Evolutionary conservation across 2,329 filamentous ascomycete species (phyloP), one percentile per base, ranked within the genome.

Genomic region (Endothia cerciana): DNA sequence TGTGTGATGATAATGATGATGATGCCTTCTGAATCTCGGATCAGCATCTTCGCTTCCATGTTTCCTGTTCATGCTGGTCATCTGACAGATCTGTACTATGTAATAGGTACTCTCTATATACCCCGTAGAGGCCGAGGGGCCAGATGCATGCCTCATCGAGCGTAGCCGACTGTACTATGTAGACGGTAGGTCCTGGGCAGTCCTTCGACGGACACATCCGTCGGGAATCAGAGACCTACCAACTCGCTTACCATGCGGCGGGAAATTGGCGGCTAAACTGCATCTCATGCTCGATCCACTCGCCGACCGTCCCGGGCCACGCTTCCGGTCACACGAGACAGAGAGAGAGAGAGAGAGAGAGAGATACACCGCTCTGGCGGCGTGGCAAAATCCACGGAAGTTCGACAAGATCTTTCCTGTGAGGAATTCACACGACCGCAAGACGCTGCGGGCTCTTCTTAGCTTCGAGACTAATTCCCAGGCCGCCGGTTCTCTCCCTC

Each of bases 221-320:
- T 36, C 51, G 51, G 51, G 17, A n/a, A 30, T 55, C 13, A 55
- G 3, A 33, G 30, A 19, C 47, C 28, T 36, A 36, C 51, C 25
- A 22, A 28, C 33, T 28, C n/a, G 33, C 33, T 22, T 15, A 40
- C 11, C 5, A n/a, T 15, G 13, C 40, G 25, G 40, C 57, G 57
- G 57, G 22, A 45, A 33, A 59, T 30, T 43, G 57, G 40, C 57
- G 57, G 57, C 40, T 59, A 59, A 59, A 59, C 57, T 59, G 33
- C 36, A 25, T 25, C 33, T 41, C 33, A 58, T 25, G 55, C 55
- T 10, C 13, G 36, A 41, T 15, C 55, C 55, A 19, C 13, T 25
- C n/a, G 22, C n/a, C 55, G 19, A 22, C 15, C 36, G n/a, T 59
- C 25, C 57, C 57, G 57, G 57, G 57, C 57, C 57, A 59, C 57